phyloP scores from a whole-genome alignment of 2,329 filamentous ascomycete species.

The Fusarium sp. region DNA sequence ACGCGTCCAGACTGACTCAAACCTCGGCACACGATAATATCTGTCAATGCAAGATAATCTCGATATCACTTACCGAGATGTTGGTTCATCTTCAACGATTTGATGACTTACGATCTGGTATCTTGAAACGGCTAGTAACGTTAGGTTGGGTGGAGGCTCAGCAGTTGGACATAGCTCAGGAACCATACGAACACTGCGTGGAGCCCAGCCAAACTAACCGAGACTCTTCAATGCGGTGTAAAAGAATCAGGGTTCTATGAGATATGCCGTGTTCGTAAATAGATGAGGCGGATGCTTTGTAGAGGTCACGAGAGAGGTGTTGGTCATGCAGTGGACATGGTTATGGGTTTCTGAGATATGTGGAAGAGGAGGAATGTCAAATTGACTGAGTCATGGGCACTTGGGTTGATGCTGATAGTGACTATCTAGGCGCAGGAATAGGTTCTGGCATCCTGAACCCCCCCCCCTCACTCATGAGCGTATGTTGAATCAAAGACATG shows the following conservation, averaged over 20 bases:
- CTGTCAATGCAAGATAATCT: neutral
- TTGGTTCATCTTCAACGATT: neutral
- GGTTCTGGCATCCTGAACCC: neutral
- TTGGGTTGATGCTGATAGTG: neutral
- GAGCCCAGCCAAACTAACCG: neutral
- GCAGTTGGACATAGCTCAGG: neutral
- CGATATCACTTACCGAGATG: neutral
- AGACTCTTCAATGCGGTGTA: neutral
- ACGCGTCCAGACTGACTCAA: neutral
- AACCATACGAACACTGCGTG: neutral
- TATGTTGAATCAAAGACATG: neutral
- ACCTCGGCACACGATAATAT: neutral
- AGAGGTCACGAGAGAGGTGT: neutral
- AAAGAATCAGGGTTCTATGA: neutral
- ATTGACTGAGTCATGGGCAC: neutral
- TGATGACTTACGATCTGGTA: slow-evolving; percentile 8
- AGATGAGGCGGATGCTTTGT: neutral
- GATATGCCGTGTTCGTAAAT: neutral
- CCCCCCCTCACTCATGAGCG: too few species aligned
- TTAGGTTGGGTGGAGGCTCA: slow-evolving; percentile 14
- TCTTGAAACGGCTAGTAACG: slow-evolving; percentile 12
- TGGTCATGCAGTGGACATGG: too few species aligned
- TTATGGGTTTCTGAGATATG: neutral
- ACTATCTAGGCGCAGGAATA: neutral
- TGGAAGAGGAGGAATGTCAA: neutral